A percentile compares a stretch with the other conserved stretches of the same genome.
phyloP scores from a whole-genome alignment of 257 asterid species.

The Nicotiana knightiana region DNA sequence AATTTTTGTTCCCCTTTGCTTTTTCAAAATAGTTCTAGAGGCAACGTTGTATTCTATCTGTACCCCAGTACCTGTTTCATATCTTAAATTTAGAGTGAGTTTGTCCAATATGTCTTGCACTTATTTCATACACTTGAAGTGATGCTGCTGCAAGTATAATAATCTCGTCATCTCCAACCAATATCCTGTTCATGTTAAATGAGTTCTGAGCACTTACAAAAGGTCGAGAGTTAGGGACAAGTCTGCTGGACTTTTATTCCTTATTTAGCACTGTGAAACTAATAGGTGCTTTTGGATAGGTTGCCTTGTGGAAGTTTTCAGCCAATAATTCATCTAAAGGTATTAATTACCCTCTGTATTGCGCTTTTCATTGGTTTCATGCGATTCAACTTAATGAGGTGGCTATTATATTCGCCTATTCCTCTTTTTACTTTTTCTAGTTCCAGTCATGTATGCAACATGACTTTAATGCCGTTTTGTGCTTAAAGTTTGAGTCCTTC shows the following conservation, averaged over 20 bases:
- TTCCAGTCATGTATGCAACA: not conserved
- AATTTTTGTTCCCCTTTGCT: conserved; percentile 9
- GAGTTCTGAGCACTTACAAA: not conserved
- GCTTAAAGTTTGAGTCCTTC: not conserved
- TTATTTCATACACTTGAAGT: not conserved
- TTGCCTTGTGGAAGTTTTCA: conserved; percentile 86
- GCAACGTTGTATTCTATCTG: not conserved
- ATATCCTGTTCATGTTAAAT: not conserved
- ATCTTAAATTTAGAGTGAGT: not conserved
- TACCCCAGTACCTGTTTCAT: not conserved
- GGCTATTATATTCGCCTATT: not conserved
- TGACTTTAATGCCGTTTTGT: not conserved
- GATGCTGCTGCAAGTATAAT: conserved; percentile 1
- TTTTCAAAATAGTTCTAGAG: not conserved
- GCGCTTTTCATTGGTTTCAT: not conserved
- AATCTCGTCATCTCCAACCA: not conserved
- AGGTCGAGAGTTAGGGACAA: not conserved
- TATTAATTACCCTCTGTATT: conserved; percentile 20
- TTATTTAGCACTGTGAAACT: conserved; percentile 10
- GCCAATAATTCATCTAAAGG: conserved; percentile 56
- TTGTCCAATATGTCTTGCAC: not conserved
- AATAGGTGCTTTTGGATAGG: conserved; percentile 40
- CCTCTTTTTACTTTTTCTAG: conserved; percentile 1
- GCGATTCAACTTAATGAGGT: not conserved
- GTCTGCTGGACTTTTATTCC: not conserved